phyloP scores from a whole-genome alignment of 148 eudicot species.

The Vaccinium darrowii region DNA sequence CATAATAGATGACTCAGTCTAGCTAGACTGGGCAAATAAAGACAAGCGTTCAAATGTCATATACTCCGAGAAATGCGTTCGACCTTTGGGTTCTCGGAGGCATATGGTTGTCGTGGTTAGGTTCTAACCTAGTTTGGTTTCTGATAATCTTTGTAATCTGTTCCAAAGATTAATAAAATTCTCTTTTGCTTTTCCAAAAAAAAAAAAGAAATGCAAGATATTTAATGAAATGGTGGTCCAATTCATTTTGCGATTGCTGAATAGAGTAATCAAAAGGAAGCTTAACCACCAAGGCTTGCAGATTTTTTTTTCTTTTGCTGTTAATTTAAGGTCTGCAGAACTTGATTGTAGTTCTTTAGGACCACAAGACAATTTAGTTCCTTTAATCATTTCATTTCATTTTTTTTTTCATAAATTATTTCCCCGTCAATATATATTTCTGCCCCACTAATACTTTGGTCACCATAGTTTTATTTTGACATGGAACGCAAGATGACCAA shows the following conservation, averaged over 20 bases:
- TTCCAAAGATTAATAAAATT: too few relatives aligned
- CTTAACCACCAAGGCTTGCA: background rate
- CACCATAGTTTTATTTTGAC: too few relatives aligned
- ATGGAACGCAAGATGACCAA: too few relatives aligned
- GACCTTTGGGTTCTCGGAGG: too few relatives aligned
- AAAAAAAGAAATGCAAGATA: background rate
- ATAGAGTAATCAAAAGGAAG: constrained; percentile 17
- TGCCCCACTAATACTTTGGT: too few relatives aligned
- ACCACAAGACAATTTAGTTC: constrained; percentile 26
- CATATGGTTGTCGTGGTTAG: too few relatives aligned
- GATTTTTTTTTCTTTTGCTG: background rate
- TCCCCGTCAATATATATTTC: too few relatives aligned
- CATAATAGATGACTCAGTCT: background rate
- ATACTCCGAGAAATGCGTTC: too few relatives aligned
- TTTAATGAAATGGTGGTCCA: constrained; percentile 17
- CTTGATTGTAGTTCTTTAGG: constrained; percentile 22
- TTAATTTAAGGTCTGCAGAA: background rate
- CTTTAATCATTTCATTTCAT: constrained; percentile 11
- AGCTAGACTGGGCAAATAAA: background rate
- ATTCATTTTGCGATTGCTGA: constrained; percentile 11
- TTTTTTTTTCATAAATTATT: background rate
- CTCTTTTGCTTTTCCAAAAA: too few relatives aligned
- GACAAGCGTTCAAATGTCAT: too few relatives aligned
- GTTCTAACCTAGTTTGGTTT: too few relatives aligned
- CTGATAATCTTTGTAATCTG: too few relatives aligned